phyloP scores from a whole-genome alignment of 768 basidiomycete genomes.

The Guyanaporus albipodus region DNA sequence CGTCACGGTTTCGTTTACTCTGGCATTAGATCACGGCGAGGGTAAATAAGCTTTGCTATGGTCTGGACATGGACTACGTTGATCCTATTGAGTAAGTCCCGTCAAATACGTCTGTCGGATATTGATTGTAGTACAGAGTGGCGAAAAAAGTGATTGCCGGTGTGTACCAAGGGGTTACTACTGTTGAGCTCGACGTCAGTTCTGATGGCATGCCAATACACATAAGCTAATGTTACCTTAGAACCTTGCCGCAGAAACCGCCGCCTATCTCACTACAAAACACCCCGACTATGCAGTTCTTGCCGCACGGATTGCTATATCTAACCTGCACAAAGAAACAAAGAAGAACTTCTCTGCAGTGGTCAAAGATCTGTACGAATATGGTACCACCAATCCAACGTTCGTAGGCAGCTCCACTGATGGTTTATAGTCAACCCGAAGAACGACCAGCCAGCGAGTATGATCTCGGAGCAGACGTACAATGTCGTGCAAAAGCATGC shows the following conservation, averaged over 20 bases:
- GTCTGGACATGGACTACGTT: slow-evolving; percentile 87
- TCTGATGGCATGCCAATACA: background rate
- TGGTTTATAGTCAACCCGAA: slow-evolving; percentile 81
- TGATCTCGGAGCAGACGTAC: slow-evolving; percentile 91
- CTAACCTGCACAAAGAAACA: slow-evolving; percentile 98
- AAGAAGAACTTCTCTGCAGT: slow-evolving; percentile 96
- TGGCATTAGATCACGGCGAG: slow-evolving; percentile 71
- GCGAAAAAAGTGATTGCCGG: slow-evolving; percentile 91
- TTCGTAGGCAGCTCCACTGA: background rate
- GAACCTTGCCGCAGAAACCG: slow-evolving; percentile 97
- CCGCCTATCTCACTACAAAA: slow-evolving; percentile 94
- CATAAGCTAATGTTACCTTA: slow-evolving; percentile 28
- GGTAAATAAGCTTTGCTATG: slow-evolving; percentile 91
- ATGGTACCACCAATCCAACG: slow-evolving; percentile 49
- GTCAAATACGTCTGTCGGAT: background rate
- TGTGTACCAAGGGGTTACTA: slow-evolving; percentile 94
- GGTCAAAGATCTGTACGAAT: slow-evolving; percentile 84
- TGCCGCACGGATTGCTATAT: slow-evolving; percentile 97
- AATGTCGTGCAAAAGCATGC: slow-evolving; percentile 78
- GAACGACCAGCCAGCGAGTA: slow-evolving; percentile 78
- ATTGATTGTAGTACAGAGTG: slow-evolving; percentile 47
- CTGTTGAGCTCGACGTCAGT: slow-evolving; percentile 92
- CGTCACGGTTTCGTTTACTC: slow-evolving; percentile 16
- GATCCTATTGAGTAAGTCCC: slow-evolving; percentile 77
- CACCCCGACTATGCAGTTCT: slow-evolving; percentile 98